Evolutionary conservation across 805 yeast genomes (phyloP).

Genomic region (Wickerhamiella dianesei): DNA sequence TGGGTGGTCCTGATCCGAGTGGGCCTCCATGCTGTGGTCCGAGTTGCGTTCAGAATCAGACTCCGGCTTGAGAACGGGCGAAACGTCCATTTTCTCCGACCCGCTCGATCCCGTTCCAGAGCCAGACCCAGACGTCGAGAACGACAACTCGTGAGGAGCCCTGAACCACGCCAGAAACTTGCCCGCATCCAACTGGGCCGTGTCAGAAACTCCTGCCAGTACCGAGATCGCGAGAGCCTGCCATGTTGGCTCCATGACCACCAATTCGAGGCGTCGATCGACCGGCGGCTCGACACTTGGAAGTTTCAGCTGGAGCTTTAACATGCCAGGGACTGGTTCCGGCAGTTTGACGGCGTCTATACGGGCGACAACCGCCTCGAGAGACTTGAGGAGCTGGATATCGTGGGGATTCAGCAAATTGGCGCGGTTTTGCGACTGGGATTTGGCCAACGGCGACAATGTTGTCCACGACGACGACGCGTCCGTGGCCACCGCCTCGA

Average conservation of each 20-base stretch:
- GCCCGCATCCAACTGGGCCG: neutral
- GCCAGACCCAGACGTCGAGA: neutral
- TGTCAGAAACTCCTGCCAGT: neutral
- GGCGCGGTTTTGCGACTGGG: conserved; percentile 1
- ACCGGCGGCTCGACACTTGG: neutral
- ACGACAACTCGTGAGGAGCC: neutral
- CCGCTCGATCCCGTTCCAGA: neutral
- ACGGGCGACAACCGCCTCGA: conserved; percentile 6
- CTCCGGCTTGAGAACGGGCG: neutral
- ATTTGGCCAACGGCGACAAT: conserved; percentile 4
- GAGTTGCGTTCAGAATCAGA: neutral
- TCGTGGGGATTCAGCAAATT: conserved; percentile 14
- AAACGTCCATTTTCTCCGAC: neutral
- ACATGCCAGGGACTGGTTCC: conserved; percentile 3
- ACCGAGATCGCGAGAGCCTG: neutral
- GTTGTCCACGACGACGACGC: conserved; percentile 5
- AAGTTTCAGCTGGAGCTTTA: neutral
- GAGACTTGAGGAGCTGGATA: conserved; percentile 6
- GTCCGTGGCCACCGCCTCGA: conserved; percentile 13
- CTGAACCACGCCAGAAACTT: neutral
- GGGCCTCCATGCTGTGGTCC: neutral
- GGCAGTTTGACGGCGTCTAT: conserved; percentile 1
- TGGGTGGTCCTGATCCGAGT: too few species aligned
- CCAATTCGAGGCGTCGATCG: neutral
- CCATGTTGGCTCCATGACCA: neutral